Base-by-base conservation (phyloP, 176 grass and related monocot species). In the Pontederia paniculata region DNA sequence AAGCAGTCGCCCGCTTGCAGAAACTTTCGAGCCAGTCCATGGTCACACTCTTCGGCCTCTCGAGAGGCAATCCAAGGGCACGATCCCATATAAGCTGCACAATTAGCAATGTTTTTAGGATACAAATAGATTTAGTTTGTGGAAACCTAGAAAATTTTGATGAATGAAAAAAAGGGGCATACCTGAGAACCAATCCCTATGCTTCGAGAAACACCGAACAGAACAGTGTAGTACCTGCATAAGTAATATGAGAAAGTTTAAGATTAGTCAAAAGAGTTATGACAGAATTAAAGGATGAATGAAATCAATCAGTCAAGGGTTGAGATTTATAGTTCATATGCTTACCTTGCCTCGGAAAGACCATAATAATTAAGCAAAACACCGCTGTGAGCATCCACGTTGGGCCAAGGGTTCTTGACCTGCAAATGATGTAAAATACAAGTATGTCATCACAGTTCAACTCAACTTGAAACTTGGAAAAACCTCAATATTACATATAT, bases 381-480 rank as follows among this genome's bases (percentile, higher is more conserved):
- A 73, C 93, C 86, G 66, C 93, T 98, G 62, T 98, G 93, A 60
- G 93, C 93, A 72, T 98, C 93, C 65, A 98, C 93, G 63, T 98
- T 98, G 15, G 93, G 93, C 93, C 93, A 98, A 52, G 93, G 93
- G 73, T 98, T 98, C 70, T 98, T 98, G 9, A 98, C 93, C 93
- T 98, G 72, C n/a, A n/a, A n/a, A n/a, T n/a, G n/a, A n/a, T n/a
- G n/a, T n/a, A n/a, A n/a, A n/a, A n/a, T n/a, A n/a, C n/a, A n/a
- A n/a, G n/a, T n/a, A n/a, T n/a, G n/a, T n/a, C n/a, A n/a, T n/a
- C n/a, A n/a, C n/a, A n/a, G n/a, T n/a, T n/a, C n/a, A n/a, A n/a
- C n/a, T n/a, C n/a, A n/a, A n/a, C n/a, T n/a, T n/a, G n/a, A n/a
- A n/a, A 64, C 61, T 42, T 31, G 5, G 25, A 5, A 31, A 31